Evolutionary conservation across 331 rosid species (phyloP).

Genomic region (Spiraea crenata): DNA sequence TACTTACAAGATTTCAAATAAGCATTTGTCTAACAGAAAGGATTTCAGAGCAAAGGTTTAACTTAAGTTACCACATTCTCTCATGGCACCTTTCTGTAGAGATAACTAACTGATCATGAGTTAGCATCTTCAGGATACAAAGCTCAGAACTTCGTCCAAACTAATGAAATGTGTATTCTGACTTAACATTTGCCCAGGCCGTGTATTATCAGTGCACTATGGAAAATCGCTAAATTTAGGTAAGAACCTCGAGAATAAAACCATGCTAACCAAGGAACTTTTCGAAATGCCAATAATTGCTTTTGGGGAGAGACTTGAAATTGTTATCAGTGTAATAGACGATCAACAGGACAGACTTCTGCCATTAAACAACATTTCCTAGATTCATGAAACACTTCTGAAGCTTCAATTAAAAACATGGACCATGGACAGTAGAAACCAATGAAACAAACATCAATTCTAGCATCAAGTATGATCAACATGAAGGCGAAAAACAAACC

Average conservation of each 20-base stretch:
- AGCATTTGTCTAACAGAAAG: too few relatives aligned
- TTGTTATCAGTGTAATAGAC: not conserved
- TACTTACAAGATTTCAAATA: too few relatives aligned
- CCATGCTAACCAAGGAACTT: not conserved
- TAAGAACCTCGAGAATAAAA: not conserved
- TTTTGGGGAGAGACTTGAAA: not conserved
- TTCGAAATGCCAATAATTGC: not conserved
- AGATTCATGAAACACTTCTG: not conserved
- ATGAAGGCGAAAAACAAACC: conserved; percentile 36
- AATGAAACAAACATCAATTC: not conserved
- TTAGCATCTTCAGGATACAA: not conserved
- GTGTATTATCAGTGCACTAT: not conserved
- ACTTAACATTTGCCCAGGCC: too few relatives aligned
- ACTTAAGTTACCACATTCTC: too few relatives aligned
- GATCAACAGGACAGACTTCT: not conserved
- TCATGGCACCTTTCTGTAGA: too few relatives aligned
- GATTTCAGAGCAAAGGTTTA: too few relatives aligned
- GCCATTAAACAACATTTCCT: not conserved
- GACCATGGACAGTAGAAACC: not conserved
- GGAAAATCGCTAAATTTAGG: not conserved
- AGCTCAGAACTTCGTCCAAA: not conserved
- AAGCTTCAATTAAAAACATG: not conserved
- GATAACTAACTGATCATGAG: too few relatives aligned
- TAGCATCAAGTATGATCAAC: conserved; percentile 3
- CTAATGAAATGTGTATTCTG: not conserved